Evolutionary conservation across 257 asterid species (phyloP).

Genomic region (Cinchona pubescens): DNA sequence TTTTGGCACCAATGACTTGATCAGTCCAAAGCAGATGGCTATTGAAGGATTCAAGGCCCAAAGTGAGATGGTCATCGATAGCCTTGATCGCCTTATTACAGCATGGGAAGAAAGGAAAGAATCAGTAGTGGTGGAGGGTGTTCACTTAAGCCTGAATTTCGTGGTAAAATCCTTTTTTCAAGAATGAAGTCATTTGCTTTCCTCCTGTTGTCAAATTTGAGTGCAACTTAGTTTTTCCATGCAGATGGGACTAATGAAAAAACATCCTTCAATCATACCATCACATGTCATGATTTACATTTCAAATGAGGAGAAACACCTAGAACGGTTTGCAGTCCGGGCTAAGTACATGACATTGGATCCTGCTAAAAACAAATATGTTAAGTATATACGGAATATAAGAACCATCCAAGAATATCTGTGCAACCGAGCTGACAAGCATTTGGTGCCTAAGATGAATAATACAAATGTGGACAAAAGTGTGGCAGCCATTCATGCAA

Average conservation of each 20-base stretch:
- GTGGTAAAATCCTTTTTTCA: conserved; percentile 56
- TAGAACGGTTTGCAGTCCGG: conserved; percentile 98
- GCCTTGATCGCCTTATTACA: conserved; percentile 92
- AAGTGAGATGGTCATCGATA: conserved; percentile 98
- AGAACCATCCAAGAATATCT: conserved; percentile 96
- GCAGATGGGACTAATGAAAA: conserved; percentile 99
- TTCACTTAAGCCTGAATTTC: conserved; percentile 95
- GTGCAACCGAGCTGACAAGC: conserved; percentile 93
- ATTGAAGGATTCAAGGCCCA: conserved; percentile 97
- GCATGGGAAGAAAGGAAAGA: conserved; percentile 97
- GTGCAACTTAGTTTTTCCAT: conserved; percentile 20
- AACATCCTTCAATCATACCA: conserved; percentile 96
- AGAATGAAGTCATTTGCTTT: neutral
- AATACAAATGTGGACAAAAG: conserved; percentile 95
- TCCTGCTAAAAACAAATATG: conserved; percentile 95
- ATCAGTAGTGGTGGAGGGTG: conserved; percentile 98
- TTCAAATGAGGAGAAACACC: conserved; percentile 87
- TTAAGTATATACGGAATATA: conserved; percentile 84
- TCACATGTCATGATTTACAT: conserved; percentile 96
- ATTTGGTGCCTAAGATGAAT: conserved; percentile 92
- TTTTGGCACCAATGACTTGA: conserved; percentile 45
- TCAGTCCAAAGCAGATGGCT: conserved; percentile 91
- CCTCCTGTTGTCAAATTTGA: conserved; percentile 4
- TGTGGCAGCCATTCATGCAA: conserved; percentile 96
- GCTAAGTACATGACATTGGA: conserved; percentile 98